Evolutionary conservation across 176 grass and related monocot genomes (phyloP).

Genomic region (Paspalum vaginatum): DNA sequence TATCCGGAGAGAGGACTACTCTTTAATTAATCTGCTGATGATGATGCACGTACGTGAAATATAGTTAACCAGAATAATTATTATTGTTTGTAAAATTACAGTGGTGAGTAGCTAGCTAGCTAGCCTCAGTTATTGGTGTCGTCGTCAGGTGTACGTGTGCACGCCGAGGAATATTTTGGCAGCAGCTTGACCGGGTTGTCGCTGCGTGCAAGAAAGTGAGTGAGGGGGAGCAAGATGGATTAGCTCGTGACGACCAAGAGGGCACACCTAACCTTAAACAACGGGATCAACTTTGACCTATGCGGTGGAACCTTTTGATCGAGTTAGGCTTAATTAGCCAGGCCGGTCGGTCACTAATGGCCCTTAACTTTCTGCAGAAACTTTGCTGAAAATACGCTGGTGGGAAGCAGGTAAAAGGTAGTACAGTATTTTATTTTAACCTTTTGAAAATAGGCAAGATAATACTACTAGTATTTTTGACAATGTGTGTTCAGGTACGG

Average conservation of each 20-base stretch:
- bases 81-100: not conserved
- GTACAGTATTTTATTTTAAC: not conserved
- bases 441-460: not conserved
- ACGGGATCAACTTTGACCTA: conserved; percentile 30
- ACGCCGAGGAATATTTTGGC: conserved; percentile 37
- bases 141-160: conserved; percentile 28
- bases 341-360: too few species aligned
- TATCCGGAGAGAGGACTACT: not conserved
- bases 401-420: not conserved
- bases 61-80: not conserved
- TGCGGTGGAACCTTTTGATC: not conserved
- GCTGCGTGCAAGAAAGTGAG: conserved; percentile 20
- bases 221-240: not conserved
- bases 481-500: conserved; percentile 9
- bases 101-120: not conserved
- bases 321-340: too few species aligned
- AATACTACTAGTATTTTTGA: too few species aligned
- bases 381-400: not conserved
- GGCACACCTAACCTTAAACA: conserved; percentile 25
- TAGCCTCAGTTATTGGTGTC: too few species aligned
- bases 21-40: conserved; percentile 3
- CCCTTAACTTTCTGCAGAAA: not conserved
- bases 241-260: conserved; percentile 16
- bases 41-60: not conserved
- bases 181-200: conserved; percentile 15